A percentile compares a stretch with the other conserved stretches of the same genome.
Evolutionary conservation across 2,329 filamentous ascomycete species (phyloP).

Genomic region (Penicillium nordicum): DNA sequence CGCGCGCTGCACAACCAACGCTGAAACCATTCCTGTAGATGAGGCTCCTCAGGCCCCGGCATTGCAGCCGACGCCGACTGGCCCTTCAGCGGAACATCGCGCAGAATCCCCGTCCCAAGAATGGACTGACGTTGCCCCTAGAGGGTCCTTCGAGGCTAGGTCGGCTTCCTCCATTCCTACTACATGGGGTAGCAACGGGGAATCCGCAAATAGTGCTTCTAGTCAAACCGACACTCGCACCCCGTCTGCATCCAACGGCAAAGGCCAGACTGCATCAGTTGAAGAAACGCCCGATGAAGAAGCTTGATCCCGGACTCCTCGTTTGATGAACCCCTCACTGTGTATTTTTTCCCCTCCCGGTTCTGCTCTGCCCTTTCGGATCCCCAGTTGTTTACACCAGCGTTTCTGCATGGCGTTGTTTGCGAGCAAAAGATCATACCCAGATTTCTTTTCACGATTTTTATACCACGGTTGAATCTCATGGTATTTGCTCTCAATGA

Average conservation of each 20-base stretch:
- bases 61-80: conserved; percentile 17
- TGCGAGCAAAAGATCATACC: conserved; percentile 27
- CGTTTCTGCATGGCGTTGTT: conserved; percentile 27
- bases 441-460: conserved; percentile 16
- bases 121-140: conserved; percentile 27
- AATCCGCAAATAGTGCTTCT: not conserved
- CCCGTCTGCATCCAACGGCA: conserved; percentile 33
- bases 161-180: conserved; percentile 12
- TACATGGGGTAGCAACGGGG: conserved; percentile 12
- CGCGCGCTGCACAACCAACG: not conserved
- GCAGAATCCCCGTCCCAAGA: conserved; percentile 30
- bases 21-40: not conserved
- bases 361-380: not conserved
- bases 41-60: not conserved
- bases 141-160: conserved; percentile 16
- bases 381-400: conserved; percentile 12
- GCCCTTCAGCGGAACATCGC: conserved; percentile 8
- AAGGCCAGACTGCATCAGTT: conserved; percentile 34
- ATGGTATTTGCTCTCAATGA: not conserved
- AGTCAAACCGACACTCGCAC: conserved; percentile 9
- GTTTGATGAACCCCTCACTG: not conserved
- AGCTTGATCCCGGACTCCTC: conserved; percentile 5
- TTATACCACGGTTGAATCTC: conserved; percentile 7
- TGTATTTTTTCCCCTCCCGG: conserved; percentile 1
- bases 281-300: conserved; percentile 36